Base-by-base conservation (phyloP, 1,284 basidiomycete genomes). In the Irpex sp. region DNA sequence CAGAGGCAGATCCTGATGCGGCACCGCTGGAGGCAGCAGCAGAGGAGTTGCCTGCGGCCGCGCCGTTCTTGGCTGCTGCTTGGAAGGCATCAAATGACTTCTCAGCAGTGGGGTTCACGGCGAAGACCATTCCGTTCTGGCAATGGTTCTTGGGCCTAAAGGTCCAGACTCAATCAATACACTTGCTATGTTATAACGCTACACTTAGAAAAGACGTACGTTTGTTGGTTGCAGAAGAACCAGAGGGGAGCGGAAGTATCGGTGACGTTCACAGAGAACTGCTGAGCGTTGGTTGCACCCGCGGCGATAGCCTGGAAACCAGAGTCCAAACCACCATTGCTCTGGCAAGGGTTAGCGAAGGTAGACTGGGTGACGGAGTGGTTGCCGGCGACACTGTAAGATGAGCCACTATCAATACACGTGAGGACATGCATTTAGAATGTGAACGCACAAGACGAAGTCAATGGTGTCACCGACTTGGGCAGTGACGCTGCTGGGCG, bases 361-460 rank as follows among this genome's bases (percentile, higher is more conserved):
- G 82, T 80, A n/a, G 85, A 86, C 73, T 87, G 85, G 13, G 84
- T 86, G 64, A 84, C 80, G 55, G 82, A 82, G 70, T 78, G 77
- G 73, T 78, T 78, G 71, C 75, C 75, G 62, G 75, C 65, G 60
- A 69, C 31, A 71, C 72, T 74, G 62, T 31, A 55, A 36, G 17
- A 13, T 9, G 9, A 55, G 15, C 15, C 7, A 17, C n/a, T 17
- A 13, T 35, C 31, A 35, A 31, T 13, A 33, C n/a, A 17, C 51
- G 17, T 39, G 21, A 31, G 39, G 5, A n/a, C 1, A 35, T 5
- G 19, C 46, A n/a, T 51, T 11, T 37, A 46, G 31, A 31, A 55
- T 13, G 43, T 31, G n/a, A 26, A 47, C 80, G 63, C 65, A 81
- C 80, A 83, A 84, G 68, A 77, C 74, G 77, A 88, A 88, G 37